Evolutionary conservation across 176 grass and related monocot genomes (phyloP).

Genomic region (Carex kokanica): DNA sequence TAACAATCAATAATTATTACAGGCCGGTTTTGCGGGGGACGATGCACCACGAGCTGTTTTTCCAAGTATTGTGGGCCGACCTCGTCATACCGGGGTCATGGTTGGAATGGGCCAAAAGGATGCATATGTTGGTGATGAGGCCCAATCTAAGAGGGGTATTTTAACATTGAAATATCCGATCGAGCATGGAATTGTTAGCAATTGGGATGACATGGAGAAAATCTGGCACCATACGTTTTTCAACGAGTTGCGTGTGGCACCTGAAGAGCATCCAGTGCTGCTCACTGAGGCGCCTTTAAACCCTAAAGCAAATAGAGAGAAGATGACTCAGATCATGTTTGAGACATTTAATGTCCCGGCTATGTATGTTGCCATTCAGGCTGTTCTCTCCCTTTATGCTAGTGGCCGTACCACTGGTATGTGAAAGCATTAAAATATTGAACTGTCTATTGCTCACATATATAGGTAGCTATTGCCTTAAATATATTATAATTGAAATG

Average conservation of each 20-base stretch:
- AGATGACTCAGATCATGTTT: constrained; percentile 97
- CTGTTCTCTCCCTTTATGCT: constrained; percentile 77
- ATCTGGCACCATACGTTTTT: constrained; percentile 94
- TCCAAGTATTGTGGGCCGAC: constrained; percentile 82
- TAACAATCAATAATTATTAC: too few species aligned
- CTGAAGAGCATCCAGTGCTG: constrained; percentile 80
- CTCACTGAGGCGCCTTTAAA: constrained; percentile 79
- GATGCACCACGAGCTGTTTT: constrained; percentile 86
- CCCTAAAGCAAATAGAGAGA: constrained; percentile 86
- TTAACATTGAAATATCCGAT: constrained; percentile 85
- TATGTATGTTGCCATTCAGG: constrained; percentile 91
- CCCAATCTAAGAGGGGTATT: constrained; percentile 87
- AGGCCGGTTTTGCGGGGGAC: constrained; percentile 86
- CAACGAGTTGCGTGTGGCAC: constrained; percentile 85
- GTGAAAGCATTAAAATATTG: constrained; percentile 2
- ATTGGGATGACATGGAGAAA: constrained; percentile 95
- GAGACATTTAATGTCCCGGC: constrained; percentile 79
- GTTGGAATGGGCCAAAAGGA: constrained; percentile 92
- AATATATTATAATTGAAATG: constrained; percentile 16
- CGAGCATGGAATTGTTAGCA: constrained; percentile 81
- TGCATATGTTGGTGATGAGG: constrained; percentile 84
- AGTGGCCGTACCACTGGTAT: constrained; percentile 86
- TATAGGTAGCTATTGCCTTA: neutral
- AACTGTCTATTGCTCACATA: neutral
- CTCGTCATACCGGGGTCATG: constrained; percentile 90